phyloP scores from a whole-genome alignment of 257 asterid species.

The Rauvolfia tetraphylla region DNA sequence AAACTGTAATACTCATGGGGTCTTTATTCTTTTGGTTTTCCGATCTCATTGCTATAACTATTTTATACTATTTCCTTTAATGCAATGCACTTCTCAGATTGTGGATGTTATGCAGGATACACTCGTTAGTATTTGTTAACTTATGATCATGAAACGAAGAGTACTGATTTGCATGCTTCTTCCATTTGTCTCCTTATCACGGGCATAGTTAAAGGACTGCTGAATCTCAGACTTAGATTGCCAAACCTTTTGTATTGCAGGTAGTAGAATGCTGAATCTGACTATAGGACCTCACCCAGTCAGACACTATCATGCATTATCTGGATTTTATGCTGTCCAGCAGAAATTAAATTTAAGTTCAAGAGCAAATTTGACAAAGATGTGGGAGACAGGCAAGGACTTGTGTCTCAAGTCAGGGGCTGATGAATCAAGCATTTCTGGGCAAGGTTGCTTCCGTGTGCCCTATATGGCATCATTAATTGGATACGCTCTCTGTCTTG shows the following conservation, averaged over 20 bases:
- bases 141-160: background rate
- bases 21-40: background rate
- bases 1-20: background rate
- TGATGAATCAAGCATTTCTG: constrained; percentile 29
- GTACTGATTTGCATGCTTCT: no score
- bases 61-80: background rate
- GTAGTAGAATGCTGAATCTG: constrained; percentile 39
- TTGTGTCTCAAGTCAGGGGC: constrained; percentile 45
- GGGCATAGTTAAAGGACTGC: no score
- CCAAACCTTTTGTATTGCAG: constrained; percentile 37
- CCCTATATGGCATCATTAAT: constrained; percentile 64
- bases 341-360: constrained; percentile 49
- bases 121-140: background rate
- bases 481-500: constrained; percentile 62
- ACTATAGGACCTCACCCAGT: constrained; percentile 32
- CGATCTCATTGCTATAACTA: background rate
- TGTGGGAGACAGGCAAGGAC: constrained; percentile 49
- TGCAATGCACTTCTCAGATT: background rate
- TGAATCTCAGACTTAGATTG: background rate
- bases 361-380: constrained; percentile 42
- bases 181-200: no score
- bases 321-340: constrained; percentile 66
- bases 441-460: constrained; percentile 53
- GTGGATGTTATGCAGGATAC: background rate
- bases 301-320: constrained; percentile 59